These are phyloP conservation scores for Blastobotrys malaysiensis DNA, from an alignment of 1,139 yeast species.

Conservation along the genomic window DNA sequence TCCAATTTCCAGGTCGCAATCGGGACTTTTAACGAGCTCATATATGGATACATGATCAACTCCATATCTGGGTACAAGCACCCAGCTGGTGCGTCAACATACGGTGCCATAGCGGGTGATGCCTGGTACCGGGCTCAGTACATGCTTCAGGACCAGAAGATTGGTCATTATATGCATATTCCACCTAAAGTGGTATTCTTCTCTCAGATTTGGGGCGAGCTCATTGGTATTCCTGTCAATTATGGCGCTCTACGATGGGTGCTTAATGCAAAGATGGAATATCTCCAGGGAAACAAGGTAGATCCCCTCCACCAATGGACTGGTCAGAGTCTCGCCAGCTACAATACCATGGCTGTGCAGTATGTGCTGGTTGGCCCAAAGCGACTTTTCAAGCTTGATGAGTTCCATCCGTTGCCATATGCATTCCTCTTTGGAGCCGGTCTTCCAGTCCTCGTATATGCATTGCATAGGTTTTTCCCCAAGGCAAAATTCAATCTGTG, in stretches of 20 bases:
- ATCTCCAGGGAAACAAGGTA: conserved; percentile 7
- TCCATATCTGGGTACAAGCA: conserved; percentile 49
- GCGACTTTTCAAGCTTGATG: conserved; percentile 10
- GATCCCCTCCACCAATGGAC: conserved; percentile 13
- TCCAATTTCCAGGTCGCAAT: conserved; percentile 46
- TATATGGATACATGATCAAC: conserved; percentile 45
- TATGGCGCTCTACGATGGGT: conserved; percentile 11
- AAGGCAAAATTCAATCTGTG: conserved; percentile 8
- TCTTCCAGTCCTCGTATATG: conserved; percentile 7
- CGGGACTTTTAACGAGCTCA: conserved; percentile 48
- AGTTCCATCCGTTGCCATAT: conserved; percentile 11
- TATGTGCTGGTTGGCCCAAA: conserved; percentile 13
- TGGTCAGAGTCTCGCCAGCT: conserved; percentile 8
- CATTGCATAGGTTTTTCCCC: conserved; percentile 7
- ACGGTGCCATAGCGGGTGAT: conserved; percentile 38
- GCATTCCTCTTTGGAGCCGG: conserved; percentile 11
- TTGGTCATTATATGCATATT: conserved; percentile 48
- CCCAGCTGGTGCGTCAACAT: conserved; percentile 49
- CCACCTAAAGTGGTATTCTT: conserved; percentile 51
- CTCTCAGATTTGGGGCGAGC: conserved; percentile 41
- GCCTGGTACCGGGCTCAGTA: conserved; percentile 14
- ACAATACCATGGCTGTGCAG: conserved; percentile 10
- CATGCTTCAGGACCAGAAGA: conserved; percentile 43
- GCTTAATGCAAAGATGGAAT: conserved; percentile 8
- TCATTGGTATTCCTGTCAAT: conserved; percentile 10